Conservation (phyloP, 306 rosid species). For the Fragaria nilgerrensis region DNA sequence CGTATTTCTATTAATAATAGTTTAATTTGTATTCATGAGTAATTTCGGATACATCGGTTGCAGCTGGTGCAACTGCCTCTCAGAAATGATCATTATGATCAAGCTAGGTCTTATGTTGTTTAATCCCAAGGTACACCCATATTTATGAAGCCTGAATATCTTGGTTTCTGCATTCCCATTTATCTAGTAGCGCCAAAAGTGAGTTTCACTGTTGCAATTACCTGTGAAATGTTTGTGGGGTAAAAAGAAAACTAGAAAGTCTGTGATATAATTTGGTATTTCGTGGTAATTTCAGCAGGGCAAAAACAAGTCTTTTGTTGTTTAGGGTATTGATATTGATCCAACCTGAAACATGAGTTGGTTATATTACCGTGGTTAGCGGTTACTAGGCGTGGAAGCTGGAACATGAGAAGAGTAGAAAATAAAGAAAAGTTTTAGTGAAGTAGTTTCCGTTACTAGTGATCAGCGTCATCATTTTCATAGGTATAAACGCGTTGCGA, state of each 20-base stretch:
- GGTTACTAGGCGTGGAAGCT: background rate
- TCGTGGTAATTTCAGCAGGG: background rate
- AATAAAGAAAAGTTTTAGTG: background rate
- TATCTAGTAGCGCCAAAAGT: background rate
- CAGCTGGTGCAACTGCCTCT: slow-evolving; percentile 36
- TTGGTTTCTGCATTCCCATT: slow-evolving; percentile 13
- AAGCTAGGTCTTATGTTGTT: slow-evolving; percentile 14
- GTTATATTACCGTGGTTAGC: background rate
- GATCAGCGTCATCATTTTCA: background rate
- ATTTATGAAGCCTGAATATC: slow-evolving; percentile 20
- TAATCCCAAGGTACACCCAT: slow-evolving; percentile 13
- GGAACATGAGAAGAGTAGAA: background rate
- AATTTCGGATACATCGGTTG: slow-evolving; percentile 30
- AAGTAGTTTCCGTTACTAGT: background rate
- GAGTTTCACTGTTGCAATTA: background rate
- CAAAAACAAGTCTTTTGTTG: background rate
- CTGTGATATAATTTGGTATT: background rate
- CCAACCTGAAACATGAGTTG: background rate
- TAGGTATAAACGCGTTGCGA: background rate
- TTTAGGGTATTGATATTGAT: background rate
- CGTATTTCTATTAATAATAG: background rate
- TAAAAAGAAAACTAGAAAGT: background rate
- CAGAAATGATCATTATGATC: slow-evolving; percentile 6
- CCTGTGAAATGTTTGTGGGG: background rate
- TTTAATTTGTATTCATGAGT: background rate